Conservation (phyloP, 345 rosid genomes). For the Populus pruinosa region DNA sequence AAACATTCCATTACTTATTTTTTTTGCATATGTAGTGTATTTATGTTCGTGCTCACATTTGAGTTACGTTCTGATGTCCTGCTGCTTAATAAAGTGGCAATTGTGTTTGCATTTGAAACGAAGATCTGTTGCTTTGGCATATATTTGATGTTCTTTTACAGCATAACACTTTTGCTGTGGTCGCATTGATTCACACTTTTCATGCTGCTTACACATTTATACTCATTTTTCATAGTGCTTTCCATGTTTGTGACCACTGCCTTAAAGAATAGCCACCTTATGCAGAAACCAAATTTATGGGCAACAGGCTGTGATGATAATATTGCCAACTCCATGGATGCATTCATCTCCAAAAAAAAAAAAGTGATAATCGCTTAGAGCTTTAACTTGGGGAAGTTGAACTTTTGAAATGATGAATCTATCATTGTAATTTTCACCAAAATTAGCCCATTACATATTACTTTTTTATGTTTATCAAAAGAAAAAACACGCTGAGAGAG, state of each 20-base stretch:
- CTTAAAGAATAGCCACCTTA: background rate
- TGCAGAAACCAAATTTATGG: background rate
- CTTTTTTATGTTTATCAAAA: too few species aligned
- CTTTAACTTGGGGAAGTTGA: too few species aligned
- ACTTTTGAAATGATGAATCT: too few species aligned
- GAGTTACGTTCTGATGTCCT: background rate
- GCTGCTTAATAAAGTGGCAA: too few species aligned
- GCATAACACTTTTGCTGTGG: background rate
- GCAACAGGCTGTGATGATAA: background rate
- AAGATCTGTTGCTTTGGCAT: background rate
- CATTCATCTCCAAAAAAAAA: background rate
- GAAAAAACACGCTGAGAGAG: too few species aligned
- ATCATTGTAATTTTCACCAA: too few species aligned
- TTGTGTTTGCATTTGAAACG: background rate
- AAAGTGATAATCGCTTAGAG: too few species aligned
- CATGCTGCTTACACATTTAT: background rate
- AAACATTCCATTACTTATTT: background rate
- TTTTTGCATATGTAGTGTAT: background rate
- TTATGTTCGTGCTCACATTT: background rate
- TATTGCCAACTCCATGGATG: background rate
- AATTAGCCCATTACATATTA: too few species aligned
- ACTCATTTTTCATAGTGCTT: background rate
- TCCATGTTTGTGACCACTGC: too few species aligned
- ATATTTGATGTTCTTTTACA: background rate
- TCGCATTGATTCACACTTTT: background rate